Evolutionary conservation across 495 filamentous ascomycete species (phyloP).

Genomic region (Penicillium diatomitis): DNA sequence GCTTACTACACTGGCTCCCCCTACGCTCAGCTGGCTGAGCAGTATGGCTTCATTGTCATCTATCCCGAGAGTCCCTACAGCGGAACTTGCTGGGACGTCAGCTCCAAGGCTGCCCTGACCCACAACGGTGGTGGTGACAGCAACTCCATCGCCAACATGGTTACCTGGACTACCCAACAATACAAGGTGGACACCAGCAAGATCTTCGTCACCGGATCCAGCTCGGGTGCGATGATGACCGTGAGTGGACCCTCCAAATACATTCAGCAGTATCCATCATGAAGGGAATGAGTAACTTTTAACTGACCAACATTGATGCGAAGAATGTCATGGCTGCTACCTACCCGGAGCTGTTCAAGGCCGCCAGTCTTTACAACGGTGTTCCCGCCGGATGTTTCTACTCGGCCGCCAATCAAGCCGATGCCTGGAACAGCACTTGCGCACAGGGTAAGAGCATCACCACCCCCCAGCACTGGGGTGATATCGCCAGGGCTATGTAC

Average conservation of each 20-base stretch:
- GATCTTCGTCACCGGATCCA: not conserved
- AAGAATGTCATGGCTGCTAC: constrained; percentile 1
- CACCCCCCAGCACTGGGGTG: not conserved
- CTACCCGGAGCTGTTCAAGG: not conserved
- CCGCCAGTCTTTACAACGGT: not conserved
- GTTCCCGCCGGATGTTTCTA: not conserved
- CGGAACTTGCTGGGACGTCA: not conserved
- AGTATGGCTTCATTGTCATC: constrained; percentile 1
- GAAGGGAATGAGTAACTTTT: no score
- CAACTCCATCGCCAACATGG: constrained; percentile 1
- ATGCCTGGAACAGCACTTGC: not conserved
- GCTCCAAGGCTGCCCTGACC: not conserved
- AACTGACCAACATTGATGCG: not conserved
- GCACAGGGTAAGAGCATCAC: not conserved
- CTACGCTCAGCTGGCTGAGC: not conserved
- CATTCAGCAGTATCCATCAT: no score
- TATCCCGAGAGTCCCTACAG: not conserved
- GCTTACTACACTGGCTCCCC: not conserved
- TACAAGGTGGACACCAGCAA: not conserved
- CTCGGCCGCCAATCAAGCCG: not conserved
- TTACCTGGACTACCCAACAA: not conserved
- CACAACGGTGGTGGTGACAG: not conserved
- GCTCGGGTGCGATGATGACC: not conserved
- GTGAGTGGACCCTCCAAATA: not conserved
- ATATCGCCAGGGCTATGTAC: not conserved